Evolutionary conservation across 768 basidiomycete genomes (phyloP), one percentile per base, ranked within the genome.

Genomic region (Piloderma croceum): DNA sequence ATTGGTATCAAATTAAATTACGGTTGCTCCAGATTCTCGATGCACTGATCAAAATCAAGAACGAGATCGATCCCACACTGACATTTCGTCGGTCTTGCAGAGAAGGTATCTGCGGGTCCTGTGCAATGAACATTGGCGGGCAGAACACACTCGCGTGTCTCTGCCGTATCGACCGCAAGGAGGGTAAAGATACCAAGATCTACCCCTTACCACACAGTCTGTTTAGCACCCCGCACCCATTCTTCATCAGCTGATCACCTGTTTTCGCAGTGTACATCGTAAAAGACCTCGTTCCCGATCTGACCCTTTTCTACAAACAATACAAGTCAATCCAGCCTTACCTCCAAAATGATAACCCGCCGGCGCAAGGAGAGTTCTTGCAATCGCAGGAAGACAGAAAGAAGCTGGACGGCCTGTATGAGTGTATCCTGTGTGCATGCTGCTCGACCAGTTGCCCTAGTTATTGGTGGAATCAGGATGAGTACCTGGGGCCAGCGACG

Each of bases 401-500:
- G 73, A 98, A 97, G 66, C 81, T 99, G 13, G 94, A 88, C 51
- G 92, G 93, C 36, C 79, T 98, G 70, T 99, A 98, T 70, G 96
- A 97, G 63, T 93, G 93, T 63, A 97, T 94, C 48, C 79, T 93
- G 42, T 93, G 90, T 56, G 90, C 94, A 2, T 97, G 96, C 68
- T 99, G 94, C 70, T 92, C 92, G 31, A 98, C 94, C 0, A 88
- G 87, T 32, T 99, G 94, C 75, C 94, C 94, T 4, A 87, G 83
- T 22, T 96, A 98, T 67, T 97, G 94, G 94, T 98, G 94, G 94
- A 98, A 97, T 68, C 90, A 92, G 65, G 92, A 97, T 58, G 87
- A 91, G 63, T 99, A 99, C 64, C 84, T 99, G 29, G 93, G 94
- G 24, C 94, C 94, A 5, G 94, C 94, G 1, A 92, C 92, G 0